Evolutionary conservation across 2,329 filamentous ascomycete genomes (phyloP).

Genomic region (Xylaria sp.): DNA sequence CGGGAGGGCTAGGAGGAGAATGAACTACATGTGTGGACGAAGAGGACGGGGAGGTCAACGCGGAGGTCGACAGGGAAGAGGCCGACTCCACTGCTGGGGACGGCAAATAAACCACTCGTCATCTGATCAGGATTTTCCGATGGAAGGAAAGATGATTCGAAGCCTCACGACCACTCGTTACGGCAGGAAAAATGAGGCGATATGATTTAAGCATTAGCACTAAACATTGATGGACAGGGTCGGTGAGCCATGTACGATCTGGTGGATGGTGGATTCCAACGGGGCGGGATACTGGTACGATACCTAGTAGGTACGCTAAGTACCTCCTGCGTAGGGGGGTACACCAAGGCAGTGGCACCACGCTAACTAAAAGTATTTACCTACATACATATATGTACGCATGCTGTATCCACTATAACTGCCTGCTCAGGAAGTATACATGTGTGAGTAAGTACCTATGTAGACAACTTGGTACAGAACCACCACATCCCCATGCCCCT

Average conservation of each 20-base stretch:
- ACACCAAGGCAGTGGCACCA: no score
- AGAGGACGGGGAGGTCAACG: background rate
- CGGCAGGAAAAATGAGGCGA: background rate
- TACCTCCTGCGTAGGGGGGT: no score
- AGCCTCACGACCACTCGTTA: background rate
- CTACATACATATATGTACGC: no score
- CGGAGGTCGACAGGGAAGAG: background rate
- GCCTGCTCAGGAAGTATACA: no score
- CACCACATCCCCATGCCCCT: no score
- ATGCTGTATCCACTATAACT: no score
- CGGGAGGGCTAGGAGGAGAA: background rate
- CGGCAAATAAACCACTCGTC: constrained; percentile 9
- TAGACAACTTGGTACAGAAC: no score
- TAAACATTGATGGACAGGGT: background rate
- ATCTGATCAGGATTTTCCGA: background rate
- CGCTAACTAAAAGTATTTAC: no score
- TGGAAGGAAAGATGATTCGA: background rate
- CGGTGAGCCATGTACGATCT: background rate
- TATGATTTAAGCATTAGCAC: background rate
- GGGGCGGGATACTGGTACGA: no score
- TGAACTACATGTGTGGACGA: background rate
- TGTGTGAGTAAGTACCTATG: no score
- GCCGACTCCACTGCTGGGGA: constrained; percentile 7
- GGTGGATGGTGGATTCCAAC: no score
- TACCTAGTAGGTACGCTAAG: no score